Base-by-base conservation (phyloP, 768 basidiomycete genomes). In the Podaxis carcinomalis region DNA sequence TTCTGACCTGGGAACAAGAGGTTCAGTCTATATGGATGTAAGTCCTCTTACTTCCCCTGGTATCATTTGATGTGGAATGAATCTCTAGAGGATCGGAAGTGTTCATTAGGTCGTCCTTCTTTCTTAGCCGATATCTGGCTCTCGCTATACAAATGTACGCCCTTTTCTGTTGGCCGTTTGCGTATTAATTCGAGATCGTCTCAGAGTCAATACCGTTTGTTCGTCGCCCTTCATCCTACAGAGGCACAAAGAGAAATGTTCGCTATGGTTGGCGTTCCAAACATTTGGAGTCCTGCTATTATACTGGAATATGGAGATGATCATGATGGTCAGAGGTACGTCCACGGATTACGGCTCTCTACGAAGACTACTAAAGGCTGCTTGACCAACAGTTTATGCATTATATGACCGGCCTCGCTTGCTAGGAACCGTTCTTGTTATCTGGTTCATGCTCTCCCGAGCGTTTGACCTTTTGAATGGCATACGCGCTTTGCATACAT, bases 241-340 rank as follows among this genome's bases (percentile, higher is more conserved):
- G 14, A 6, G 16, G 10, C 32, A 19, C 16, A 23, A 23, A 10
- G 56, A 44, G 5, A 23, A 36, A 1, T 57, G 56, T 35, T 32
- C 21, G 1, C 23, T 28, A 9, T 57, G 42, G 56, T 32, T 57
- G n/a, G 19, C 19, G 10, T 32, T 47, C 25, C 56, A 57, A 25
- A 19, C 21, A 5, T 27, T 0, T 5, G 25, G 44, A n/a, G 28
- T 35, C 4, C 3, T 36, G n/a, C 2, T 57, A 16, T 36, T 57
- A 7, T 44, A 49, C 11, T 27, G 44, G 4, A 57, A 57, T 21
- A 32, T 57, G 56, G 56, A 57, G 5, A 2, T 57, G 28, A 21
- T 57, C 10, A 57, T 57, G 56, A 57, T 49, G 56, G 35, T 47
- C 27, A 27, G 56, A 47, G 56, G 56, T 57, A 13, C 27, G 46